Percentiles rank a stretch among this genome's conserved stretches.
Conservation (phyloP, 2,329 filamentous ascomycete species). For the Sarocladium strictum region DNA sequence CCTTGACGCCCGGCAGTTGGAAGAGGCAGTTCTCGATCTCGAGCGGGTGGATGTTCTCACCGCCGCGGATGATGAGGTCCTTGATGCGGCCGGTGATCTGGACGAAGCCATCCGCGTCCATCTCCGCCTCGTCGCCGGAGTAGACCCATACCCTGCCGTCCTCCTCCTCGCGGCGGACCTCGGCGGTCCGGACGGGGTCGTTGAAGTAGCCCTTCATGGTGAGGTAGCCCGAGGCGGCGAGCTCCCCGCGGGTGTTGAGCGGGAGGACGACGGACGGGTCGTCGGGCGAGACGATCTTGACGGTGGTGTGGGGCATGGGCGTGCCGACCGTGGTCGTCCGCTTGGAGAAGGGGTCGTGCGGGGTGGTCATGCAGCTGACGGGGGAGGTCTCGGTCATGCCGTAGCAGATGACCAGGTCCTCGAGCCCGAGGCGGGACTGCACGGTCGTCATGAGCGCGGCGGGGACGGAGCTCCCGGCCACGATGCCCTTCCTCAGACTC, state of each 20-base stretch:
- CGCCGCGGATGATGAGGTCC: constrained; percentile 89
- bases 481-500: constrained; percentile 78
- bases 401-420: constrained; percentile 87
- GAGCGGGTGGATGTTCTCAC: constrained; percentile 92
- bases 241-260: constrained; percentile 66
- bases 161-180: constrained; percentile 51
- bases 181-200: constrained; percentile 62
- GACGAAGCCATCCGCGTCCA: constrained; percentile 79
- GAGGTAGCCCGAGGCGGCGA: constrained; percentile 77
- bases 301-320: constrained; percentile 73
- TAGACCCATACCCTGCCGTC: constrained; percentile 71
- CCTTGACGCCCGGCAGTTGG: constrained; percentile 60
- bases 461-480: constrained; percentile 80
- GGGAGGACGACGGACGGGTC: constrained; percentile 56
- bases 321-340: constrained; percentile 71
- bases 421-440: constrained; percentile 67
- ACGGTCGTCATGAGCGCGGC: constrained; percentile 73
- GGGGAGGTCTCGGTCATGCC: constrained; percentile 90
- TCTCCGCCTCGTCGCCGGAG: constrained; percentile 84
- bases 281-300: constrained; percentile 67
- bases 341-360: constrained; percentile 66
- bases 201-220: constrained; percentile 89
- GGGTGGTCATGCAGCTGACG: constrained; percentile 76
- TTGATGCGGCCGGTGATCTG: constrained; percentile 89
- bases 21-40: constrained; percentile 89